Base-by-base conservation (phyloP, 176 grass and related monocot genomes). In the Melocanna baccifera region DNA sequence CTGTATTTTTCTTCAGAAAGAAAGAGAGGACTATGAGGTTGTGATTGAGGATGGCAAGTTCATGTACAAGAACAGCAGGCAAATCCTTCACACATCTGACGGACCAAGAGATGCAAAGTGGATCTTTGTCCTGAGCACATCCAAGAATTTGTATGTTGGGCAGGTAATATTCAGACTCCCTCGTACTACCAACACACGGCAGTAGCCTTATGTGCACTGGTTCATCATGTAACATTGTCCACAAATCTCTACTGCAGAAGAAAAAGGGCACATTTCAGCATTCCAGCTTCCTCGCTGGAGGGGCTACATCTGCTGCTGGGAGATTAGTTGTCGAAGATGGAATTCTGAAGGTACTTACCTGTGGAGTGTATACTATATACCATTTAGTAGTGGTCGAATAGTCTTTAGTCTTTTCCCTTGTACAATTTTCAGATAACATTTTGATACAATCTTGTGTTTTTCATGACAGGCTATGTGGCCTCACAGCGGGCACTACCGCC, bases 91-190 rank as follows among this genome's bases (percentile, higher is more conserved):
- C 83, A 91, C 93, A 1, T 84, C 79, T 0, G 85, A 62, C 45
- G 86, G 86, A 9, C 37, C 73, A 2, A 81, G 84, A 74, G 91
- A 96, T 29, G 68, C 50, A 26, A 99, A 99, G 83, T 99, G 93
- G 93, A 99, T 99, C 67, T 99, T 99, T 87, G 96, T 99, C 56
- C 81, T 99, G 40, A 99, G 96, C 82, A 99, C 96, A 69, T 89
- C 89, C 22, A 90, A 90, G 86, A 91, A 80, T 79, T 13, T 99
- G 41, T 99, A 94, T 89, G 89, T 94, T 51, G 96, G 93, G 4
- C 86, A 96, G 92, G 95, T 97, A 90, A 91, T 69, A 67, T 73
- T 13, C 88, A 82, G 63, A 23, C 32, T 25, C 45, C 23, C 36
- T 58, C 22, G 15, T 85, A 0, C 36, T 64, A 2, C 3, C 53